Evolutionary conservation across 805 yeast genomes (phyloP), one percentile per base, ranked within the genome.

Genomic region (Komagataella kurtzmanii): DNA sequence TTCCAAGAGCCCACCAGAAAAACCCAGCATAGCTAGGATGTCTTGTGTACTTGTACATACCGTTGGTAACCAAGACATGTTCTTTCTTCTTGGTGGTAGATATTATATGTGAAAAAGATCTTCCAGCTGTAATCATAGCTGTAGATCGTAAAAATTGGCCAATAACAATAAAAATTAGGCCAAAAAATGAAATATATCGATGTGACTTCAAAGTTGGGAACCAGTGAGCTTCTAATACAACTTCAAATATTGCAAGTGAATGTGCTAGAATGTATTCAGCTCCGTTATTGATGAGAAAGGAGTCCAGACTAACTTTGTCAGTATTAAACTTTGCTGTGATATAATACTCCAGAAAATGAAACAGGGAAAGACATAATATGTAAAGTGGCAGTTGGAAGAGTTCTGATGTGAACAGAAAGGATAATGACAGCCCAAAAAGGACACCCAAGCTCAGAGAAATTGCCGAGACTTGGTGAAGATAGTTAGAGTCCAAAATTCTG

Each of bases 21-120:
- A 85, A 93, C 0, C 97, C 99, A 45, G 81, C 75, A 65, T 93
- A 93, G 49, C 95, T 83, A 6, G 99, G 99, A 64, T 93, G 99
- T 54, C 99, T 73, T 14, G 78, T 67, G 23, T 66, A 56, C 1
- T 71, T 53, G 64, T 91, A 93, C 3, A 91, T 68, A 0, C 97
- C 98, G 8, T 65, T 57, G 0, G 88, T 87, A 10, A 93, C 83
- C 46, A 93, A 70, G 7, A 57, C 66, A 63, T 93, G 99, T 51
- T 75, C 75, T 0, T 65, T 57, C 36, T 69, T 64, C 50, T 75
- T 80, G 17, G 67, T 62, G 2, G 75, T 64, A 48, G 82, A 88
- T 1, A 93, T 77, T 46, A 81, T 66, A 65, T 93, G 99, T 50
- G 88, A 84, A 67, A 93, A 93, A 3, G 95, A 87, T 50, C 76